Percentiles rank a stretch among this genome's conserved stretches.
Conservation (phyloP, 371 early-diverging fungal genomes). For the Zopfochytrium polystomum region DNA sequence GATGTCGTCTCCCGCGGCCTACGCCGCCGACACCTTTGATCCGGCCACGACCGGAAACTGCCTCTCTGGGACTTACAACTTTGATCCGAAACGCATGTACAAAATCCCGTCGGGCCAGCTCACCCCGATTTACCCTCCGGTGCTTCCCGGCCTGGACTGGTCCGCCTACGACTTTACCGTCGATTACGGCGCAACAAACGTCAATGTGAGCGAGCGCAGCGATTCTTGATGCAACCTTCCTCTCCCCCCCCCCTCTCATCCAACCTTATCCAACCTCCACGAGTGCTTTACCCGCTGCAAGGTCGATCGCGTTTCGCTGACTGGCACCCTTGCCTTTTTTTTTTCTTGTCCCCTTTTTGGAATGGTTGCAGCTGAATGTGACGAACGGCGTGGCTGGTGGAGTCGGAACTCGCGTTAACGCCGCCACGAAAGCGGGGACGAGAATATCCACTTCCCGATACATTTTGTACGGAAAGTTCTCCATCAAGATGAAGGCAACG, state of each 20-base stretch:
- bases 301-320: too few species aligned
- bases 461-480: slow-evolving; percentile 46
- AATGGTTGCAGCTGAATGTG: too few species aligned
- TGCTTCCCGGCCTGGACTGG: slow-evolving; percentile 12
- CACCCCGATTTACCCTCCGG: slow-evolving; percentile 10
- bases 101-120: slow-evolving; percentile 2
- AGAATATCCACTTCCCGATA: slow-evolving; percentile 30
- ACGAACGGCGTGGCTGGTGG: background rate
- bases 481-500: slow-evolving; percentile 50
- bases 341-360: too few species aligned
- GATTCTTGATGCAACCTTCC: background rate
- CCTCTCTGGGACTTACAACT: slow-evolving; percentile 7
- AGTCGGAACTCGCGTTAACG: slow-evolving; percentile 6
- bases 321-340: too few species aligned
- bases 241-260: too few species aligned
- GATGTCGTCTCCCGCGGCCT: too few species aligned
- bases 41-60: slow-evolving; percentile 12
- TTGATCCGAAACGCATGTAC: slow-evolving; percentile 12
- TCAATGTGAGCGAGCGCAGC: slow-evolving; percentile 1
- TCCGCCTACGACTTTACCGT: slow-evolving; percentile 13
- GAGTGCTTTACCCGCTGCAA: too few species aligned
- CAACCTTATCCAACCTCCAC: too few species aligned
- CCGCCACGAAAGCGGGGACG: background rate
- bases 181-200: slow-evolving; percentile 10
- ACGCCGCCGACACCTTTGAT: too few species aligned